Conservation (phyloP, 768 basidiomycete species). For the Podaxis sp. region DNA sequence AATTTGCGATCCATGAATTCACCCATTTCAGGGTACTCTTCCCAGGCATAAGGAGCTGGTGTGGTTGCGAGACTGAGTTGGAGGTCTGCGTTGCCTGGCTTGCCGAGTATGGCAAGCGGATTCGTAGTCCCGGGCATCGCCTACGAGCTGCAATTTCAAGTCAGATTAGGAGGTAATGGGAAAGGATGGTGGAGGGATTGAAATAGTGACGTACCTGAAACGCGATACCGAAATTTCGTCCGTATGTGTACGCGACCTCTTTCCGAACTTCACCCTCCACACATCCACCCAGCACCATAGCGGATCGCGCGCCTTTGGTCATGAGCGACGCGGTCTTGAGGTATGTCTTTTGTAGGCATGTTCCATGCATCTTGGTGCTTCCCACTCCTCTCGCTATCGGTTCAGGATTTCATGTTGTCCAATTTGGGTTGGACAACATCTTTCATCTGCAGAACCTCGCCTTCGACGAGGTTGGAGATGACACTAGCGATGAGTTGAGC, state of each 20-base stretch:
- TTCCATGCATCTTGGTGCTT: conserved; percentile 56
- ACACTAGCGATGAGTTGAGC: conserved; percentile 87
- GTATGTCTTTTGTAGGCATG: conserved; percentile 89
- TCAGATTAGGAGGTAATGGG: background rate
- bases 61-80: conserved; percentile 87
- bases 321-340: conserved; percentile 92
- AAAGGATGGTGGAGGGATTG: background rate
- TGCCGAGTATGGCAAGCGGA: conserved; percentile 78
- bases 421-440: conserved; percentile 43
- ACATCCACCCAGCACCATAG: conserved; percentile 86
- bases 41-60: conserved; percentile 93
- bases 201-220: conserved; percentile 74
- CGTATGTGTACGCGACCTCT: conserved; percentile 96
- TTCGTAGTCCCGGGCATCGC: conserved; percentile 93
- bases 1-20: conserved; percentile 85
- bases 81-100: conserved; percentile 87
- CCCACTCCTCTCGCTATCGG: conserved; percentile 22
- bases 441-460: conserved; percentile 86
- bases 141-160: conserved; percentile 69
- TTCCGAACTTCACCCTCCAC: conserved; percentile 84
- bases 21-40: conserved; percentile 88
- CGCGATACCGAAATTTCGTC: conserved; percentile 89
- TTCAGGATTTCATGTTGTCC: conserved; percentile 19
- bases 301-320: conserved; percentile 86
- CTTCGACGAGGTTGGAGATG: conserved; percentile 88